These are phyloP conservation scores for Quercus agrifolia DNA, from an alignment of 306 rosid genomes.

Conservation along the genomic window DNA sequence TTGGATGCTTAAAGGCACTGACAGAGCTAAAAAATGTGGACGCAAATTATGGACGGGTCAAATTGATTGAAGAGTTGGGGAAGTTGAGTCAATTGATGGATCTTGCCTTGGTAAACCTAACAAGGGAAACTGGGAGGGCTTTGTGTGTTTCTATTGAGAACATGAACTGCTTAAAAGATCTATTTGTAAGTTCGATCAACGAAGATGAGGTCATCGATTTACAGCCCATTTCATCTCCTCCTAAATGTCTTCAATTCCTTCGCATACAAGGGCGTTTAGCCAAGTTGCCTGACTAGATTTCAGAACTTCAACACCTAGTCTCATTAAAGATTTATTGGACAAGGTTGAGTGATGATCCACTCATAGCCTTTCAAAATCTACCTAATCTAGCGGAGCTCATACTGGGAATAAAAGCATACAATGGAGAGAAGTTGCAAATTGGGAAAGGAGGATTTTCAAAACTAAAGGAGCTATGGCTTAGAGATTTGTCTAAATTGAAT, in stretches of 20 bases:
- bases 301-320: background rate
- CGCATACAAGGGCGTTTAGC: background rate
- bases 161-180: background rate
- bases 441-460: background rate
- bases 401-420: background rate
- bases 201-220: constrained; percentile 11
- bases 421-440: background rate
- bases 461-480: background rate
- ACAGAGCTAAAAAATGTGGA: background rate
- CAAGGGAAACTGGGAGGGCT: background rate
- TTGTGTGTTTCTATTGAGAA: background rate
- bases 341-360: background rate
- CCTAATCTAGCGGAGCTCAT: background rate
- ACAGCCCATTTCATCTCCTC: background rate
- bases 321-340: background rate
- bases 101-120: background rate
- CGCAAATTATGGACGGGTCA: background rate
- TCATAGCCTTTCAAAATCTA: background rate
- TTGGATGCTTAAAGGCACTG: background rate
- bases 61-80: background rate
- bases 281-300: constrained; percentile 8
- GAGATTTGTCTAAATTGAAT: no score
- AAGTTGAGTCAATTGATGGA: background rate
- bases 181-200: background rate
- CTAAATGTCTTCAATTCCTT: background rate